A percentile compares a stretch with the other conserved stretches of the same genome.
Conservation (phyloP, 345 rosid genomes). For the Eutrema japonicum region DNA sequence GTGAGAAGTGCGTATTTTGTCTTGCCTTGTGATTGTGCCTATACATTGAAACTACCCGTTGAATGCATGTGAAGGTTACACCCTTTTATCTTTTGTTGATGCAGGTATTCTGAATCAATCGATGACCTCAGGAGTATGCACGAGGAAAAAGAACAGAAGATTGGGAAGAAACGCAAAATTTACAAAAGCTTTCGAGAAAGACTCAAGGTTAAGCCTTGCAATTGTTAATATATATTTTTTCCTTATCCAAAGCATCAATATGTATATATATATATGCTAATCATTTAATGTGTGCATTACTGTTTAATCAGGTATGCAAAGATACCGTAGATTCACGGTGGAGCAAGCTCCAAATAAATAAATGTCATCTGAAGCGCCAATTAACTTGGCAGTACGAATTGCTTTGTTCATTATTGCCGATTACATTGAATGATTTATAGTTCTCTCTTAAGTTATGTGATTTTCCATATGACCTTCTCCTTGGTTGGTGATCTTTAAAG, state of each 20-base stretch:
- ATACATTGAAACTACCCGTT: background rate
- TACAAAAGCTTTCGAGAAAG: constrained; percentile 63
- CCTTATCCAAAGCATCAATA: background rate
- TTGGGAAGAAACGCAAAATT: constrained; percentile 55
- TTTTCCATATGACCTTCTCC: constrained; percentile 4
- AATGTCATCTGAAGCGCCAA: constrained; percentile 48
- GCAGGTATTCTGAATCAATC: constrained; percentile 81
- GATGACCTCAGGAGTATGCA: constrained; percentile 68
- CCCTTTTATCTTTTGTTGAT: constrained; percentile 16
- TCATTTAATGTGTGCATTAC: constrained; percentile 1
- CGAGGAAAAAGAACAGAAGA: constrained; percentile 61
- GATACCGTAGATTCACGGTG: constrained; percentile 58
- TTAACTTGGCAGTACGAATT: constrained; percentile 73
- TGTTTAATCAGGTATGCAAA: constrained; percentile 57
- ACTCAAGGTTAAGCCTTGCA: constrained; percentile 55
- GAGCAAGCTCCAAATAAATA: constrained; percentile 64
- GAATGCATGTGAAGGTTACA: constrained; percentile 21
- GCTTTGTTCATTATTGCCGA: background rate
- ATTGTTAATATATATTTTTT: background rate
- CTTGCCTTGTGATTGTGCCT: background rate
- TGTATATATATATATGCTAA: background rate
- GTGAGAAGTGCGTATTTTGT: constrained; percentile 55
- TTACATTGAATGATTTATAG: background rate
- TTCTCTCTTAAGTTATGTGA: constrained; percentile 2
- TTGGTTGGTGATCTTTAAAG: constrained; percentile 15